Base-by-base conservation (phyloP, 2,329 filamentous ascomycete species). In the Claviceps sp. region DNA sequence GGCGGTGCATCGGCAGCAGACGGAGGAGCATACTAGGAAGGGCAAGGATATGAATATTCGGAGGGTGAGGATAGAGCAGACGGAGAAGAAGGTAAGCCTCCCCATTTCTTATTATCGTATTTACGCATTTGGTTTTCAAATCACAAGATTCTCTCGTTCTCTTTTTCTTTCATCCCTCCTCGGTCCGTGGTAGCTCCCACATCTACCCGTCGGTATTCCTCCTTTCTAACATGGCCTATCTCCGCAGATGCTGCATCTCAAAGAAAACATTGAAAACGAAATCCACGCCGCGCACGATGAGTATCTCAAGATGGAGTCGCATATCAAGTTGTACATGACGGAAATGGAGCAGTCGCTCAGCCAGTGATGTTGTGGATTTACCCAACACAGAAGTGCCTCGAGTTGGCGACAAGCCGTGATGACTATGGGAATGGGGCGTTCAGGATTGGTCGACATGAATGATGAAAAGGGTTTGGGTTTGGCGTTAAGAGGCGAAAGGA, bases 321-420 rank as follows among this genome's bases (percentile, higher is more conserved):
- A 98, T 65, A 94, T 98, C 67, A 91, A 90, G 70, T 75, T 97
- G 56, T 98, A 98, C 73, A 95, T 98, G 64, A 95, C 87, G 4
- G 93, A 98, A 75, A 96, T 98, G 90, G 93, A 97, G 70, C 90
- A 96, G 70, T 85, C 84, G 52, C 80, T 93, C 4, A 48, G 44
- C 26, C 51, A 44, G 30, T 34, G 30, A 48, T 56, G 47, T 46
- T 55, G 55, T 54, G 52, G 51, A 48, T 16, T 16, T 14, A 40
- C 14, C 14, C 39, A 40, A 40, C 14, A 40, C 2, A n/a, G n/a
- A 40, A n/a, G 7, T 40, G 39, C 4, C 10, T 34, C 10, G 30
- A 4, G 4, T 40, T 40, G n/a, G 16, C 39, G 39, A 40, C 5
- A 40, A n/a, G 39, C 2, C 8, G 39, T 40, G 16, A 30, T 30